A percentile compares a stretch with the other conserved stretches of the same genome.
These are phyloP conservation scores for Akanthomyces dipterigenus DNA, from an alignment of 2,329 filamentous ascomycete species.

Conservation along the genomic window DNA sequence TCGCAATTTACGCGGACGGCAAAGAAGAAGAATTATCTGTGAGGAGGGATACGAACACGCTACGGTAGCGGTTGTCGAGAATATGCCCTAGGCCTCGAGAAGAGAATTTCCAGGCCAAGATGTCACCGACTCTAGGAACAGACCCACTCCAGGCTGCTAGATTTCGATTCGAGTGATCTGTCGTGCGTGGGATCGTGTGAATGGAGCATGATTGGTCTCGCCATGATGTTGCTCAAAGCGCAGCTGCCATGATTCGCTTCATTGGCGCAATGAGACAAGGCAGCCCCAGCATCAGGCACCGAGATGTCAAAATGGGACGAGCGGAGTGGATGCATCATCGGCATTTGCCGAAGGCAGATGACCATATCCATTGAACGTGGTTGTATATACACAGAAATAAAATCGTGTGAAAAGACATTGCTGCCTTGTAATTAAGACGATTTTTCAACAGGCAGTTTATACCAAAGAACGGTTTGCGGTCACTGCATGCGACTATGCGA, in stretches of 20 bases:
- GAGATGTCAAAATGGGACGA: neutral
- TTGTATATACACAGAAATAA: neutral
- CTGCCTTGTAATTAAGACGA: neutral
- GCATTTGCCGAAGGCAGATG: neutral
- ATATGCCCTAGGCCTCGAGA: neutral
- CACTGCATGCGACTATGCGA: too few species aligned
- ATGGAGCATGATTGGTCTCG: neutral
- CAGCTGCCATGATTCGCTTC: neutral
- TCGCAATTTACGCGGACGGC: conserved; percentile 92
- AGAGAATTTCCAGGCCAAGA: neutral
- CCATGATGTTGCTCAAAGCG: neutral
- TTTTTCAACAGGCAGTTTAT: neutral
- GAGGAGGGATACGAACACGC: conserved; percentile 22
- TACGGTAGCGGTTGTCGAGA: neutral
- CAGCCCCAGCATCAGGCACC: neutral
- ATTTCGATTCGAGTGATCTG: neutral
- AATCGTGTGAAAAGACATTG: neutral
- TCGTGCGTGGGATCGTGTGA: neutral
- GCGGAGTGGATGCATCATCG: neutral
- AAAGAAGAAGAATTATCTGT: conserved; percentile 93
- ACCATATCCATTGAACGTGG: too few species aligned
- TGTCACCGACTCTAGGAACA: neutral
- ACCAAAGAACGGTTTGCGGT: too few species aligned
- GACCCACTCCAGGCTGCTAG: neutral
- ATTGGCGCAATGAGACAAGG: neutral